Evolutionary conservation across 805 yeast genomes (phyloP).

Genomic region (Ogataea nonfermentans): DNA sequence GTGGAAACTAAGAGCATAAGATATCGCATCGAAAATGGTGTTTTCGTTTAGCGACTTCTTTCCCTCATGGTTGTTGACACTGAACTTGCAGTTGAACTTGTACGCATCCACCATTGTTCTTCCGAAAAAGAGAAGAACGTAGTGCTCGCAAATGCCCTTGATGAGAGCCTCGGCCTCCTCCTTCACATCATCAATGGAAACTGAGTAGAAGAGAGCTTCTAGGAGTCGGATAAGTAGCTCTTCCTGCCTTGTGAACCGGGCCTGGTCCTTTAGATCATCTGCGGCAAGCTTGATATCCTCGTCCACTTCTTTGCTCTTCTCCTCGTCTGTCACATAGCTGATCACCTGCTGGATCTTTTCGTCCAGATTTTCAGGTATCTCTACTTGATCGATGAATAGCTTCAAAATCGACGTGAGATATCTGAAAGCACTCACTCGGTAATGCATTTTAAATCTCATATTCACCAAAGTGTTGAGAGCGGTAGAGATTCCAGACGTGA

Average conservation of each 20-base stretch:
- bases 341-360: conserved; percentile 50
- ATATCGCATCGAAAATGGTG: conserved; percentile 69
- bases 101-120: conserved; percentile 67
- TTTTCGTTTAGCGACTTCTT: conserved; percentile 64
- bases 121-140: conserved; percentile 73
- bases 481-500: conserved; percentile 79
- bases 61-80: conserved; percentile 80
- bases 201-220: conserved; percentile 71
- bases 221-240: conserved; percentile 61
- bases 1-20: conserved; percentile 78
- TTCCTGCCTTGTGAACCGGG: conserved; percentile 58
- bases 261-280: conserved; percentile 45
- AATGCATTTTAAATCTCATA: conserved; percentile 57
- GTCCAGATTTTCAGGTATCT: conserved; percentile 45
- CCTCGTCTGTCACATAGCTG: conserved; percentile 38
- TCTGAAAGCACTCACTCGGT: conserved; percentile 73
- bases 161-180: conserved; percentile 66
- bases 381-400: conserved; percentile 59
- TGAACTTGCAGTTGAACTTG: conserved; percentile 66
- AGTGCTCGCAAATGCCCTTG: conserved; percentile 71
- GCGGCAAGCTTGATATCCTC: conserved; percentile 30
- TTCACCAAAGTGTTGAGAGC: conserved; percentile 78
- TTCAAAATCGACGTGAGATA: conserved; percentile 66
- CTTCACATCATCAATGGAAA: conserved; percentile 67
- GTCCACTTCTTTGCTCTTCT: conserved; percentile 21